phyloP scores from a whole-genome alignment of 768 basidiomycete species.

The Lyophyllum decastes region DNA sequence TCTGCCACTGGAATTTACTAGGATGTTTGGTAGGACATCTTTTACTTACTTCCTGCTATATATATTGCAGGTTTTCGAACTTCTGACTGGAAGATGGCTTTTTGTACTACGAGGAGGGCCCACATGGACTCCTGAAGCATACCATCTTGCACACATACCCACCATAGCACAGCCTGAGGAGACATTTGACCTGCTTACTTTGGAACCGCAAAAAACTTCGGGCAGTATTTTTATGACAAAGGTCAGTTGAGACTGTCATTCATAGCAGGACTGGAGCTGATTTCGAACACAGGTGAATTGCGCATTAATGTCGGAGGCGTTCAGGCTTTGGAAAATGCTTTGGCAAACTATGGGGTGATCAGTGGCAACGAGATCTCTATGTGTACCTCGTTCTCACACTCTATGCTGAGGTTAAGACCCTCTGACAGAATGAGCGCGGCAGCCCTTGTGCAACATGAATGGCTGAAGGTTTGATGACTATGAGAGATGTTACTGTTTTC shows the following conservation, averaged over 20 bases:
- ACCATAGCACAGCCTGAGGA: conserved; percentile 11
- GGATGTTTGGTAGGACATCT: conserved; percentile 25
- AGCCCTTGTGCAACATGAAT: conserved; percentile 9
- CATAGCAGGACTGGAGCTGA: neutral
- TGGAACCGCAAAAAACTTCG: conserved; percentile 9
- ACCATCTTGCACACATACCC: conserved; percentile 22
- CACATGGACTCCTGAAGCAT: conserved; percentile 18
- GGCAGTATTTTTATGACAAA: conserved; percentile 12
- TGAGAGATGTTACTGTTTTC: too few species aligned
- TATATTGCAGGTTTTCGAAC: conserved; percentile 21
- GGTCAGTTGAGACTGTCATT: conserved; percentile 4
- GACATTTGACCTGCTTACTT: conserved; percentile 11
- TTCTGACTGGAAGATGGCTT: conserved; percentile 22
- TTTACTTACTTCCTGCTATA: neutral
- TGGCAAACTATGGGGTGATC: conserved; percentile 2
- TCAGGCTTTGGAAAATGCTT: conserved; percentile 3
- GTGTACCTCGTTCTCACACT: conserved; percentile 10
- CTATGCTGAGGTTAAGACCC: conserved; percentile 17
- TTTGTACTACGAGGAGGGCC: conserved; percentile 19
- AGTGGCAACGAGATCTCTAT: conserved; percentile 1
- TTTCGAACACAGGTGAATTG: neutral
- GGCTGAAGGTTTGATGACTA: conserved; percentile 4
- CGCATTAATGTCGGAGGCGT: neutral
- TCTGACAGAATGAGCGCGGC: conserved; percentile 12
- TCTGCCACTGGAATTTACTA: conserved; percentile 34